Conservation (phyloP, 108 stramenopile species). For the Heterococcus sp. region DNA sequence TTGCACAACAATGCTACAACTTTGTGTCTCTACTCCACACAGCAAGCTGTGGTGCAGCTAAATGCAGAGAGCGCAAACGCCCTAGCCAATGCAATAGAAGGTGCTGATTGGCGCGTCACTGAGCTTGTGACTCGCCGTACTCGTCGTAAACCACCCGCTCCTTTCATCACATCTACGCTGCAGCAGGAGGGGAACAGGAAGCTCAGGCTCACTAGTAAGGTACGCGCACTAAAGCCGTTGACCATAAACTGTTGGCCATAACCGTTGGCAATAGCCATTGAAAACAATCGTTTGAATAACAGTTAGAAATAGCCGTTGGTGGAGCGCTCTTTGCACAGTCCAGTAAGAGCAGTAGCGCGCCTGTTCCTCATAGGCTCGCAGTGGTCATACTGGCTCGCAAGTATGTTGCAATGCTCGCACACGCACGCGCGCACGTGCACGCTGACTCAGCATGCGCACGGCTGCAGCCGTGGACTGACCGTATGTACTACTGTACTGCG, state of each 20-base stretch:
- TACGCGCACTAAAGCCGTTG: not conserved
- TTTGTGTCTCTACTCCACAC: not conserved
- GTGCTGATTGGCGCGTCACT: not conserved
- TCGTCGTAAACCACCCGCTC: slow-evolving; percentile 57
- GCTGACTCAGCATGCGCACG: not conserved
- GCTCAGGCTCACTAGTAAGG: slow-evolving; percentile 58
- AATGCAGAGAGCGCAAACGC: not conserved
- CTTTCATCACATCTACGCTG: slow-evolving; percentile 74
- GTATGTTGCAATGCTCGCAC: not conserved
- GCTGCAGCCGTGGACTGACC: not conserved
- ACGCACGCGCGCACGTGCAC: not conserved
- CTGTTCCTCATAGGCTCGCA: no score
- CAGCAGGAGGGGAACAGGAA: slow-evolving; percentile 68
- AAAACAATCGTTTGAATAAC: no score
- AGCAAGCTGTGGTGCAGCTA: not conserved
- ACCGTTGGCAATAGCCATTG: not conserved
- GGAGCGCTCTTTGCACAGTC: no score
- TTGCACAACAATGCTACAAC: not conserved
- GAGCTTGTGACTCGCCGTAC: slow-evolving; percentile 15
- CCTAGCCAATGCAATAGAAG: not conserved
- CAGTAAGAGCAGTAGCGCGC: no score
- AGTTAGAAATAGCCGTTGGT: no score
- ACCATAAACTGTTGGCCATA: not conserved
- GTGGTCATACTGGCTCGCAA: not conserved
- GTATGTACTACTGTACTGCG: no score